phyloP scores from a whole-genome alignment of 73 alveolate genomes.

The Paramecium bursaria region DNA sequence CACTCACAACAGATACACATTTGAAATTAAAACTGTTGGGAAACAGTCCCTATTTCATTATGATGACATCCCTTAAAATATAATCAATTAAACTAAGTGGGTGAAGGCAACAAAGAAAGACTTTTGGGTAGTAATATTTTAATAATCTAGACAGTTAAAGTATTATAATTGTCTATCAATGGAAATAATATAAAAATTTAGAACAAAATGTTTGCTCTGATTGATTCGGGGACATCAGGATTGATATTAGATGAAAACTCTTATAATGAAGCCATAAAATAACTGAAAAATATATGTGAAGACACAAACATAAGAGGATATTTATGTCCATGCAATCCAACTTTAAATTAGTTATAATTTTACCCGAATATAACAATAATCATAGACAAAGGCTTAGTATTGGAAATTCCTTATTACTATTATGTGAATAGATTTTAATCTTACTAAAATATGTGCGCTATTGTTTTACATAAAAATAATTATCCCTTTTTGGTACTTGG shows the following conservation, averaged over 20 bases:
- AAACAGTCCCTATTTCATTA: constrained; percentile 23
- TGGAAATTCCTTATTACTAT: constrained; percentile 16
- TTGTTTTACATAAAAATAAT: background rate
- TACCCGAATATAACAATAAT: background rate
- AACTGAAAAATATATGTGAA: background rate
- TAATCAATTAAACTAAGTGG: constrained; percentile 22
- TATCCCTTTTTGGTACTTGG: constrained; percentile 46
- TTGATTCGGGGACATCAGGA: constrained; percentile 57
- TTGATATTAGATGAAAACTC: background rate
- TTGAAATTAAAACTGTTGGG: constrained; percentile 7
- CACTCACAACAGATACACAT: background rate
- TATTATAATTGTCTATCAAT: background rate
- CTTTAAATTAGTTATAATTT: background rate
- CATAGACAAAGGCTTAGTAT: constrained; percentile 1
- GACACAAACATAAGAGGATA: background rate
- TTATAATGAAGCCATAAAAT: background rate
- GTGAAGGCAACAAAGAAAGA: background rate
- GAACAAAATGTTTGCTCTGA: background rate
- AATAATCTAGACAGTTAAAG: constrained; percentile 5
- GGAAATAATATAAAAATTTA: background rate
- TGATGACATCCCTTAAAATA: constrained; percentile 26
- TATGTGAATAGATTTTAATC: background rate
- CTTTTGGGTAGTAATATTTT: constrained; percentile 40
- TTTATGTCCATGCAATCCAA: constrained; percentile 8
- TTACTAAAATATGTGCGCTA: background rate